Evolutionary conservation across 495 filamentous ascomycete genomes (phyloP).

Genomic region (Tuber brumale): DNA sequence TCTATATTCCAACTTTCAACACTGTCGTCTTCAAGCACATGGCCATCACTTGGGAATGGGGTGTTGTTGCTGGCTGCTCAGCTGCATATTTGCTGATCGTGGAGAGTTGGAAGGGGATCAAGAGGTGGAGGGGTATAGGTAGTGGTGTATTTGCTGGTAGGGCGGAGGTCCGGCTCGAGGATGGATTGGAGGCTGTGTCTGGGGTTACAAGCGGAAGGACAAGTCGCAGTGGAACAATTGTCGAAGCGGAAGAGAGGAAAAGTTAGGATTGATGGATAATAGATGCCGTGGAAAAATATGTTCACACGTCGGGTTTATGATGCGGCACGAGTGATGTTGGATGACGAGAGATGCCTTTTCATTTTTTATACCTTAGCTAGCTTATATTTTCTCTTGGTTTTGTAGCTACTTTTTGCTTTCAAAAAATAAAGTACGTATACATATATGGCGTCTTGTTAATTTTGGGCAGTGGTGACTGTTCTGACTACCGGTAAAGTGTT

Average conservation of each 20-base stretch:
- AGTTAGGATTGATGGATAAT: background rate
- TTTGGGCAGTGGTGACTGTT: background rate
- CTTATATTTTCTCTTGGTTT: background rate
- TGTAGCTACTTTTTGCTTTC: background rate
- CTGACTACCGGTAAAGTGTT: background rate
- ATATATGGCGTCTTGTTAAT: background rate
- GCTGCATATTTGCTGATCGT: slow-evolving; percentile 48
- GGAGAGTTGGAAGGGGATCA: slow-evolving; percentile 53
- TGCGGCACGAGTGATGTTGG: background rate
- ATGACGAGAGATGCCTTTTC: background rate
- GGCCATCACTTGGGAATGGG: slow-evolving; percentile 56
- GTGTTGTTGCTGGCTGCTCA: slow-evolving; percentile 49
- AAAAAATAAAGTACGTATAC: background rate
- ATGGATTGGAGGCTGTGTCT: slow-evolving; percentile 17
- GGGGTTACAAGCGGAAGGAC: slow-evolving; percentile 24
- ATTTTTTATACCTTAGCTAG: background rate
- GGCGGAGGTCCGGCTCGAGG: slow-evolving; percentile 23
- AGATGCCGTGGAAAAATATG: background rate
- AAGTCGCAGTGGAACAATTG: slow-evolving; percentile 31
- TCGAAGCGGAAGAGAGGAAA: slow-evolving; percentile 29
- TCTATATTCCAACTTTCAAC: slow-evolving; percentile 55
- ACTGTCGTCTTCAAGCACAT: slow-evolving; percentile 53
- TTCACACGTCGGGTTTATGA: background rate
- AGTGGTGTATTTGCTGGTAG: slow-evolving; percentile 26
- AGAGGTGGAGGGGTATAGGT: slow-evolving; percentile 42